Evolutionary conservation across 495 filamentous ascomycete species (phyloP).

Genomic region (Pyrenula massariospora): DNA sequence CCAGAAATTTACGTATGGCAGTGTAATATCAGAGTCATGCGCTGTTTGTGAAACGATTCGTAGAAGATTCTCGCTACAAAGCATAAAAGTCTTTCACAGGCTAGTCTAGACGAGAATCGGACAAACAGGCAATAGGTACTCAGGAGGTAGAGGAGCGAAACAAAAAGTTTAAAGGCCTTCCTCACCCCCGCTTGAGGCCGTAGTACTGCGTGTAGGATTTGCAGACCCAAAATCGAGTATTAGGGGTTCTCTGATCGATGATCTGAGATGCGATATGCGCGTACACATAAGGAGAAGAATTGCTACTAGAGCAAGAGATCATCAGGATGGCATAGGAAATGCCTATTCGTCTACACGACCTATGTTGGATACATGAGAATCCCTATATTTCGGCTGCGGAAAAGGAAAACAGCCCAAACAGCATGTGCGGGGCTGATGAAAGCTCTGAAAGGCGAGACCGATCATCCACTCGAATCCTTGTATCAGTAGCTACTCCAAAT

Average conservation of each 20-base stretch:
- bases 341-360: neutral
- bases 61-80: neutral
- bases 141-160: neutral
- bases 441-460: neutral
- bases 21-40: neutral
- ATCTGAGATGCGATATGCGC: neutral
- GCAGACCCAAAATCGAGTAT: neutral
- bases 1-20: neutral
- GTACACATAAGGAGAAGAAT: neutral
- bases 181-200: neutral
- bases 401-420: neutral
- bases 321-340: neutral
- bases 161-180: neutral
- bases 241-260: neutral
- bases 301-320: too few relatives aligned
- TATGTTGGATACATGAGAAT: neutral
- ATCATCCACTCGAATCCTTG: neutral
- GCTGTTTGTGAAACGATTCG: neutral
- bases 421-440: neutral
- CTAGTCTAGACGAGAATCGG: neutral
- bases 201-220: neutral
- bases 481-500: neutral
- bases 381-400: neutral
- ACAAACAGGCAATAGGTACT: neutral
- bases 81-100: neutral